Evolutionary conservation across 257 asterid species (phyloP).

Genomic region (Solanum chaucha): DNA sequence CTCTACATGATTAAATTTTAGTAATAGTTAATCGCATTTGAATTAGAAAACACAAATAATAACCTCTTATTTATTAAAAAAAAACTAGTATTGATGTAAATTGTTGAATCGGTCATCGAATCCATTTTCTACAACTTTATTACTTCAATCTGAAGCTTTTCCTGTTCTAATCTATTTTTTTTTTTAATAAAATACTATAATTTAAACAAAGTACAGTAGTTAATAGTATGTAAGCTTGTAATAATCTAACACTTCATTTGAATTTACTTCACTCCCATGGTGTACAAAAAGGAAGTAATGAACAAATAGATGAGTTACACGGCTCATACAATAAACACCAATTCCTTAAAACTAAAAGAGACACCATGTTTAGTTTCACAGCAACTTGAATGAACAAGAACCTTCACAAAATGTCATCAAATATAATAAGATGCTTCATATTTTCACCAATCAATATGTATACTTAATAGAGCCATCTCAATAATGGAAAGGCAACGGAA

Average conservation of each 20-base stretch:
- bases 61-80: background rate
- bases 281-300: background rate
- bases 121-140: background rate
- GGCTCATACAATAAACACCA: background rate
- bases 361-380: background rate
- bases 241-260: background rate
- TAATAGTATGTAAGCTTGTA: background rate
- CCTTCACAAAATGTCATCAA: background rate
- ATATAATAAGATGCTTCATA: background rate
- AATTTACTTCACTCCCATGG: background rate
- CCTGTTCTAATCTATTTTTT: background rate
- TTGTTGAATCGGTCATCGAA: background rate
- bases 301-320: background rate
- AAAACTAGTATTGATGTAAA: background rate
- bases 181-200: background rate
- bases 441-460: background rate
- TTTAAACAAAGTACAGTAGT: background rate
- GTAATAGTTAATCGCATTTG: background rate
- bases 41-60: background rate
- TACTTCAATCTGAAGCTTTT: background rate
- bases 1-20: background rate
- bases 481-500: background rate
- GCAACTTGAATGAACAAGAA: background rate
- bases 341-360: background rate
- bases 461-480: background rate